These are phyloP conservation scores for Paramecium biaurelia DNA, from an alignment of 73 alveolate genomes.

Conservation along the genomic window DNA sequence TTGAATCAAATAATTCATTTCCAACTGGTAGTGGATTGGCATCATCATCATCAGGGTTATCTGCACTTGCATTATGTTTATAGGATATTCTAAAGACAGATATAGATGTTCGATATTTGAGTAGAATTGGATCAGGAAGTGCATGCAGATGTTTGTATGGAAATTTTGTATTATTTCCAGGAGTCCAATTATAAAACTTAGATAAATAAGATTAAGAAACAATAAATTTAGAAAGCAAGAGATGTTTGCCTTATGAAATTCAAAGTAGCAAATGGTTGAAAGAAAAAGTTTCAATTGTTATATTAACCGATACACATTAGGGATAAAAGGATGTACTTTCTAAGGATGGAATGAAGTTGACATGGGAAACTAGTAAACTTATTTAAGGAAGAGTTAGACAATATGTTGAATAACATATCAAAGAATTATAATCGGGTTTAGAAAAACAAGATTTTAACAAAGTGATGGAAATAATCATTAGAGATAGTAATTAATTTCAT, in stretches of 20 bases:
- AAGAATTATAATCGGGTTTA: conserved; percentile 70
- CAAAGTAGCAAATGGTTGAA: conserved; percentile 66
- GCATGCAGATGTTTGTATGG: conserved; percentile 93
- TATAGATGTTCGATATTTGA: conserved; percentile 75
- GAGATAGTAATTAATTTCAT: conserved; percentile 82
- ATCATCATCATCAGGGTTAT: conserved; percentile 87
- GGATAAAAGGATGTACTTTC: conserved; percentile 60
- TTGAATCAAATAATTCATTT: conserved; percentile 68
- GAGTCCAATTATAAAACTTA: conserved; percentile 56
- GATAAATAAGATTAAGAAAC: conserved; percentile 10
- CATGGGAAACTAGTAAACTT: conserved; percentile 84
- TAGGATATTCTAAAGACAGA: conserved; percentile 64
- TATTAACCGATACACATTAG: not conserved
- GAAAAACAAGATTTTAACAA: conserved; percentile 71
- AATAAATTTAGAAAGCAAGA: conserved; percentile 19
- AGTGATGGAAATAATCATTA: conserved; percentile 77
- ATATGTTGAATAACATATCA: conserved; percentile 73
- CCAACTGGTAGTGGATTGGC: conserved; percentile 97
- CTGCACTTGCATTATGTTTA: conserved; percentile 85
- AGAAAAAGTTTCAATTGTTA: conserved; percentile 13
- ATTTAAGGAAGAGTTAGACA: conserved; percentile 44
- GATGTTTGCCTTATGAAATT: conserved; percentile 59
- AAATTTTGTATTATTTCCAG: conserved; percentile 89
- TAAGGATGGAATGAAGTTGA: conserved; percentile 87
- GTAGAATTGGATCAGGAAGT: conserved; percentile 95